Conservation (phyloP, 306 rosid genomes). For the Corylus americana region DNA sequence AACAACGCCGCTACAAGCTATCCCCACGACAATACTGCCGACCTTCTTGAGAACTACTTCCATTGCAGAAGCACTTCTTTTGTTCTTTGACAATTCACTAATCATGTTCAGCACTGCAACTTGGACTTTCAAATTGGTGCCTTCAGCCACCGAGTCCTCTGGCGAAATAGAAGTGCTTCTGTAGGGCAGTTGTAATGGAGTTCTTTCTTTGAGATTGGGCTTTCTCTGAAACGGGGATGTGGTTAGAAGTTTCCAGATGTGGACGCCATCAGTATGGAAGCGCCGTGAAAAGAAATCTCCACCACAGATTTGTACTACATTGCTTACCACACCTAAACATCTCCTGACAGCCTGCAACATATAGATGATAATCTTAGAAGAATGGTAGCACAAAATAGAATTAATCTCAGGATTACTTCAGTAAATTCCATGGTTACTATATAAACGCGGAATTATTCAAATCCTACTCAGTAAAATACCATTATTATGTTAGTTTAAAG, state of each 20-base stretch:
- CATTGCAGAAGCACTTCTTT: conserved; percentile 65
- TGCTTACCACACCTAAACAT: conserved; percentile 64
- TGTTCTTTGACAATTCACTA: conserved; percentile 64
- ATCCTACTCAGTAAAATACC: not conserved
- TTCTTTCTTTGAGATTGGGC: not conserved
- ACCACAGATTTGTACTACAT: conserved; percentile 61
- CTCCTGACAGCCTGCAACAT: conserved; percentile 64
- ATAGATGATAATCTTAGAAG: not conserved
- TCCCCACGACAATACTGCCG: conserved; percentile 71
- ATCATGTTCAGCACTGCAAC: conserved; percentile 81
- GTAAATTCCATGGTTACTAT: conserved; percentile 11
- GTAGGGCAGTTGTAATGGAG: conserved; percentile 9
- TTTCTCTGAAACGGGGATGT: conserved; percentile 4
- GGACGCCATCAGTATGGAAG: conserved; percentile 34
- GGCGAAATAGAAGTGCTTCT: conserved; percentile 42
- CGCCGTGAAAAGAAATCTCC: conserved; percentile 93
- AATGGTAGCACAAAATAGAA: conserved; percentile 14
- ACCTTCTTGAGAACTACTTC: conserved; percentile 75
- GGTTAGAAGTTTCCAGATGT: conserved; percentile 7
- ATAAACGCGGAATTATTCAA: not conserved
- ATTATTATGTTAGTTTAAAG: conserved; percentile 3
- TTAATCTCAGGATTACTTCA: not conserved
- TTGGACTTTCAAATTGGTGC: conserved; percentile 79
- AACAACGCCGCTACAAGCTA: conserved; percentile 77
- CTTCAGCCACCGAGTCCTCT: conserved; percentile 70